These are phyloP conservation scores for Aspergillus mulundensis DNA, from an alignment of 495 filamentous ascomycete species.

Conservation along the genomic window DNA sequence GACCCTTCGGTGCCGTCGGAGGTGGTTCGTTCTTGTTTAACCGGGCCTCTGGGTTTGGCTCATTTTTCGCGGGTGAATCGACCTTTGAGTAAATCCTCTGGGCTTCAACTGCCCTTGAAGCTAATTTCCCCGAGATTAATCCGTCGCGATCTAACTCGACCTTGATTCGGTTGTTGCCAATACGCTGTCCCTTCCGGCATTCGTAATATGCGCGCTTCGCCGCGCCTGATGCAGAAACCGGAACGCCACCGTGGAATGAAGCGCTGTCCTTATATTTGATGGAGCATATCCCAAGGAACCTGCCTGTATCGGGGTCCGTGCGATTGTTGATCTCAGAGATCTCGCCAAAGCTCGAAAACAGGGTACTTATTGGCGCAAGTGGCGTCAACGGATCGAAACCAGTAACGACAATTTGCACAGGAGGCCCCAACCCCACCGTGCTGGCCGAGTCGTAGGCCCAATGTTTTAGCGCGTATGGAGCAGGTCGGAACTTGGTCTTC, in stretches of 20 bases:
- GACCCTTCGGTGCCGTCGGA: constrained; percentile 80
- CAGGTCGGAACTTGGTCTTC: constrained; percentile 67
- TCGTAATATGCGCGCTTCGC: constrained; percentile 65
- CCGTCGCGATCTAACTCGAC: constrained; percentile 90
- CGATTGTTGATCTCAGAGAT: constrained; percentile 85
- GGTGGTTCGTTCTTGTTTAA: constrained; percentile 59
- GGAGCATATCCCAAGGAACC: constrained; percentile 85
- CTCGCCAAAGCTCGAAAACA: constrained; percentile 84
- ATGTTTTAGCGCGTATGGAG: constrained; percentile 72
- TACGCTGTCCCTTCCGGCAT: constrained; percentile 62
- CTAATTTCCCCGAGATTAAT: constrained; percentile 66
- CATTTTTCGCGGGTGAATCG: constrained; percentile 15
- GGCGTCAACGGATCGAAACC: constrained; percentile 87
- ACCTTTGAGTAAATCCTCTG: constrained; percentile 49
- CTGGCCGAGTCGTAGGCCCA: constrained; percentile 75
- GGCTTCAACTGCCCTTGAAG: constrained; percentile 65
- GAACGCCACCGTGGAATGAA: constrained; percentile 45
- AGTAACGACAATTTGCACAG: constrained; percentile 83
- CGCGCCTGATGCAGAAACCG: constrained; percentile 64
- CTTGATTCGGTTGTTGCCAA: constrained; percentile 68
- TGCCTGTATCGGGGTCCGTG: constrained; percentile 87
- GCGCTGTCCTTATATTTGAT: constrained; percentile 79
- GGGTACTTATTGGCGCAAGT: constrained; percentile 69
- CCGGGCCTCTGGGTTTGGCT: constrained; percentile 26
- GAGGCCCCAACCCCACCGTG: constrained; percentile 83